These are phyloP conservation scores for Leccinum obscurum DNA, from an alignment of 768 basidiomycete species.

Conservation along the genomic window DNA sequence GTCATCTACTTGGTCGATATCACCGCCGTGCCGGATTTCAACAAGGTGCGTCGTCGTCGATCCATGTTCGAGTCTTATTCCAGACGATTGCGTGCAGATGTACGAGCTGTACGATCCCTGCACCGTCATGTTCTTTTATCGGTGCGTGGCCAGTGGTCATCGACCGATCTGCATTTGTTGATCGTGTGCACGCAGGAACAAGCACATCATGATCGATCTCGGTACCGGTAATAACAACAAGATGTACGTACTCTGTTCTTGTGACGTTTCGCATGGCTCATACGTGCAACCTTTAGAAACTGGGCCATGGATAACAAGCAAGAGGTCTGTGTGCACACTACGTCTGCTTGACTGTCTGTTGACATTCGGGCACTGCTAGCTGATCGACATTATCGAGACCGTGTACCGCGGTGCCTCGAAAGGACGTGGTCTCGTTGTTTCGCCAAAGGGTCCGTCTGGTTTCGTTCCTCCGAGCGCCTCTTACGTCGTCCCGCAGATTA, in stretches of 20 bases:
- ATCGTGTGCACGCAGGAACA: conserved; percentile 59
- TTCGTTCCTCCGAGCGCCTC: neutral
- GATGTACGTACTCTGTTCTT: conserved; percentile 59
- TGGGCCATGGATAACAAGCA: conserved; percentile 99
- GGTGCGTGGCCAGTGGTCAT: conserved; percentile 48
- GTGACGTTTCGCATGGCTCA: neutral
- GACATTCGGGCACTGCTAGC: conserved; percentile 40
- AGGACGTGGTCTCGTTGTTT: conserved; percentile 96
- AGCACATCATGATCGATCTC: conserved; percentile 99
- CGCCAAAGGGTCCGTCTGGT: conserved; percentile 75
- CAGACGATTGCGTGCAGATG: conserved; percentile 60
- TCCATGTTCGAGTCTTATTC: neutral
- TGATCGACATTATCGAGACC: conserved; percentile 98
- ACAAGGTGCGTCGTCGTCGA: conserved; percentile 61
- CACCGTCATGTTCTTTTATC: conserved; percentile 98
- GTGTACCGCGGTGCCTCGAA: conserved; percentile 98
- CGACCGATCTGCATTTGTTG: neutral
- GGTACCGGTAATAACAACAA: conserved; percentile 99
- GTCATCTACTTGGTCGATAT: conserved; percentile 96
- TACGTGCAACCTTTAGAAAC: conserved; percentile 57
- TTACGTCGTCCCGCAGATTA: conserved; percentile 51
- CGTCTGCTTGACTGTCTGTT: neutral
- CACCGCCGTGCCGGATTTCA: conserved; percentile 97
- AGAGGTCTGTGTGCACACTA: conserved; percentile 57
- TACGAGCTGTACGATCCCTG: conserved; percentile 98